phyloP scores from a whole-genome alignment of 352 stramenopile species.

The Phytophthora constricta region DNA sequence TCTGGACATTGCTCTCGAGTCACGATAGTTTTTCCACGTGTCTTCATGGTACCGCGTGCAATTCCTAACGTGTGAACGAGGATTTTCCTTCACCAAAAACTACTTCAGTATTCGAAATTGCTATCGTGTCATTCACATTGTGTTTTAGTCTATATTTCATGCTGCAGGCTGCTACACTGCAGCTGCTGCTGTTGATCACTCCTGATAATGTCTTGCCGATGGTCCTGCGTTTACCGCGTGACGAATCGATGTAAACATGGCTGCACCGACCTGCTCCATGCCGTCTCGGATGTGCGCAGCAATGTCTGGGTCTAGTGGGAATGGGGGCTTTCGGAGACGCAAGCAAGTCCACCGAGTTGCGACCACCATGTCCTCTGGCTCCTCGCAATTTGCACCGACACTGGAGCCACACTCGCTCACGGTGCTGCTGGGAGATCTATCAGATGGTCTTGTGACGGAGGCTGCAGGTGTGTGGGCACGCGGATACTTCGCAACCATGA shows the following conservation, averaged over 20 bases:
- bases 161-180: no score
- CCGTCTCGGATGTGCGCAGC: constrained; percentile 29
- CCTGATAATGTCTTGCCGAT: no score
- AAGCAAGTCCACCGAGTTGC: constrained; percentile 44
- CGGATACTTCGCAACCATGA: constrained; percentile 38
- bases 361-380: constrained; percentile 33
- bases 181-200: no score
- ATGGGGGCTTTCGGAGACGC: constrained; percentile 38
- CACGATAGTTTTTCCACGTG: no score
- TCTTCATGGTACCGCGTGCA: no score
- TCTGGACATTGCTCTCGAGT: no score
- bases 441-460: not conserved
- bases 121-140: no score
- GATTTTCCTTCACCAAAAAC: no score
- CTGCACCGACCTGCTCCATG: constrained; percentile 29
- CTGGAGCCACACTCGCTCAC: not conserved
- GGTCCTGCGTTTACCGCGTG: constrained; percentile 11
- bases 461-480: not conserved
- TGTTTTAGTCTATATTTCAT: no score
- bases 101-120: no score
- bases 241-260: constrained; percentile 33
- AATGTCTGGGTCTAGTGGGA: constrained; percentile 32
- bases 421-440: no score
- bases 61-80: no score
- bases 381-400: not conserved